Conservation (phyloP, 2,329 filamentous ascomycete species). For the Trichoderma aggressivum region DNA sequence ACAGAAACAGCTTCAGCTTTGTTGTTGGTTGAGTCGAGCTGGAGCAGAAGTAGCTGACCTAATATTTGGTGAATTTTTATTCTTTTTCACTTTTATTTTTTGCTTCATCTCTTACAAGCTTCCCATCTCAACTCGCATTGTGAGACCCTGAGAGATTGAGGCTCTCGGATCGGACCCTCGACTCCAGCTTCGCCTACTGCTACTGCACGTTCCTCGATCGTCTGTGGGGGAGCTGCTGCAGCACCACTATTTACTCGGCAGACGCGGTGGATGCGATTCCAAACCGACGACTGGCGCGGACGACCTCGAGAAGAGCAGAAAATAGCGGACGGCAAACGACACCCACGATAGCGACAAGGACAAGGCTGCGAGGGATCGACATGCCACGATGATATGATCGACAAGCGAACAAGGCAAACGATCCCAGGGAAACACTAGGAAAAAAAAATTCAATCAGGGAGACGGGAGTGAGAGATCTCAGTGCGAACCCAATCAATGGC, state of each 20-base stretch:
- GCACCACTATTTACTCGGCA: background rate
- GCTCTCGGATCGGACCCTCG: background rate
- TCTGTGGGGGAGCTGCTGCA: background rate
- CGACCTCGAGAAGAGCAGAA: background rate
- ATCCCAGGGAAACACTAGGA: background rate
- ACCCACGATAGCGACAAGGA: constrained; percentile 1
- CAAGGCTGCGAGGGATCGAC: constrained; percentile 1
- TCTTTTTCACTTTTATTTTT: background rate
- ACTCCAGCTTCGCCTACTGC: background rate
- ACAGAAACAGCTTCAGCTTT: background rate
- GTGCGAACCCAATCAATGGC: constrained; percentile 8
- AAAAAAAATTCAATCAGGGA: background rate
- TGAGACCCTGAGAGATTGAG: background rate
- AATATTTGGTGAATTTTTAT: background rate
- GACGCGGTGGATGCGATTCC: background rate
- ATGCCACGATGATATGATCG: constrained; percentile 15
- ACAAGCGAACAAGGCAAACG: background rate
- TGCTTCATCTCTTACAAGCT: background rate
- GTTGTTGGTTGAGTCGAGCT: background rate
- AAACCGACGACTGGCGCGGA: background rate
- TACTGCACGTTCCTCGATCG: background rate
- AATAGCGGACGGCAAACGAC: background rate
- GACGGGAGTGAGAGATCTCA: background rate
- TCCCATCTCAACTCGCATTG: background rate
- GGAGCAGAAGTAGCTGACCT: background rate